Percentiles rank a stretch among this genome's conserved stretches.
Evolutionary conservation across 129 eudicot species (phyloP).

Genomic region (Erigeron canadensis): DNA sequence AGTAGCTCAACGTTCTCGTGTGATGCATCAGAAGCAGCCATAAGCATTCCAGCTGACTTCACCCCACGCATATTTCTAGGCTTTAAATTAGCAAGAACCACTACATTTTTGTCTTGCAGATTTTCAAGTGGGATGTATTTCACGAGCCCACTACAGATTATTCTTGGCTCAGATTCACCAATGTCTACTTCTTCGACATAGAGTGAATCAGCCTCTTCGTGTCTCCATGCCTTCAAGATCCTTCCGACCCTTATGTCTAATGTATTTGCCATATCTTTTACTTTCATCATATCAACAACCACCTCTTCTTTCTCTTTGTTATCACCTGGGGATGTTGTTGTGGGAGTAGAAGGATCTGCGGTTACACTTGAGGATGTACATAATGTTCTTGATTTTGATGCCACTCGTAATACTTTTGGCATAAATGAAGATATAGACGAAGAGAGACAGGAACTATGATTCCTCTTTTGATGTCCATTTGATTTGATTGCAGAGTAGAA

Average conservation of each 20-base stretch:
- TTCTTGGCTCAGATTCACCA: slow-evolving; percentile 81
- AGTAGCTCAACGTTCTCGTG: slow-evolving; percentile 95
- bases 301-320: slow-evolving; percentile 9
- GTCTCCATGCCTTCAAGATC: slow-evolving; percentile 75
- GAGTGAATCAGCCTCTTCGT: slow-evolving; percentile 88
- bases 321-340: slow-evolving; percentile 17
- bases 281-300: slow-evolving; percentile 28
- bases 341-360: slow-evolving; percentile 26
- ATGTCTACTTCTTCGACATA: slow-evolving; percentile 89
- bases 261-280: slow-evolving; percentile 59
- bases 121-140: slow-evolving; percentile 67
- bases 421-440: slow-evolving; percentile 25
- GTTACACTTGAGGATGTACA: slow-evolving; percentile 39
- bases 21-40: slow-evolving; percentile 98
- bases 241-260: slow-evolving; percentile 83
- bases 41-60: slow-evolving; percentile 91
- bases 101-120: slow-evolving; percentile 63
- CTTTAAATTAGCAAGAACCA: slow-evolving; percentile 90
- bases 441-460: slow-evolving; percentile 16
- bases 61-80: slow-evolving; percentile 98
- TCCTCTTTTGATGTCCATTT: slow-evolving; percentile 29
- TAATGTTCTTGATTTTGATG: slow-evolving; percentile 22
- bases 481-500: slow-evolving; percentile 21
- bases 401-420: slow-evolving; percentile 10
- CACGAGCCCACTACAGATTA: slow-evolving; percentile 94